phyloP scores from a whole-genome alignment of 2,329 filamentous ascomycete species.

The Fusarium begoniae region DNA sequence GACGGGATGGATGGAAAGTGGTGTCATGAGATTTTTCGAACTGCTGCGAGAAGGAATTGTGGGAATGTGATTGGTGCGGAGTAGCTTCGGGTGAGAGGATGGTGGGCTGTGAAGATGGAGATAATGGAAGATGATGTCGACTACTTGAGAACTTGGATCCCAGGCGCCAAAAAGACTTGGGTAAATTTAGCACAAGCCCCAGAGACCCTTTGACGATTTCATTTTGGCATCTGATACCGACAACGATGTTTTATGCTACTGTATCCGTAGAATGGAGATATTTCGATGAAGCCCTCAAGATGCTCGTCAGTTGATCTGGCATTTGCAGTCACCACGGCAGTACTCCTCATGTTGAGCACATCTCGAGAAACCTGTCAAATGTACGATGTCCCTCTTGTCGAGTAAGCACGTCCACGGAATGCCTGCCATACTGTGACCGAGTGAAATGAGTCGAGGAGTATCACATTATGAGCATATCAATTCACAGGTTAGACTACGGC shows the following conservation, averaged over 20 bases:
- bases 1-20: conserved; percentile 42
- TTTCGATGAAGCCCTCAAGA: background rate
- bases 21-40: conserved; percentile 52
- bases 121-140: background rate
- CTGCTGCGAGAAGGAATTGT: conserved; percentile 41
- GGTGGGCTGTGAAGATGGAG: background rate
- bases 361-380: background rate
- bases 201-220: background rate
- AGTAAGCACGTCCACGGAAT: background rate
- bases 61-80: conserved; percentile 48
- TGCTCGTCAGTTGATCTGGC: background rate
- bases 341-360: background rate
- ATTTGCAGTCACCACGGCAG: background rate
- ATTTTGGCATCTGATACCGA: background rate
- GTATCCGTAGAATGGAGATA: background rate
- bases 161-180: background rate
- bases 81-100: conserved; percentile 47
- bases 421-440: background rate
- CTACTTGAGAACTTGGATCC: background rate
- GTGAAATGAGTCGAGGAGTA: background rate
- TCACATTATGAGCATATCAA: too few species aligned
- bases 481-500: background rate
- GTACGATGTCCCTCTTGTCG: background rate
- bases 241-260: background rate
- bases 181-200: background rate